Evolutionary conservation across 352 stramenopile genomes (phyloP).

Genomic region (Phytopythium ostracodes): DNA sequence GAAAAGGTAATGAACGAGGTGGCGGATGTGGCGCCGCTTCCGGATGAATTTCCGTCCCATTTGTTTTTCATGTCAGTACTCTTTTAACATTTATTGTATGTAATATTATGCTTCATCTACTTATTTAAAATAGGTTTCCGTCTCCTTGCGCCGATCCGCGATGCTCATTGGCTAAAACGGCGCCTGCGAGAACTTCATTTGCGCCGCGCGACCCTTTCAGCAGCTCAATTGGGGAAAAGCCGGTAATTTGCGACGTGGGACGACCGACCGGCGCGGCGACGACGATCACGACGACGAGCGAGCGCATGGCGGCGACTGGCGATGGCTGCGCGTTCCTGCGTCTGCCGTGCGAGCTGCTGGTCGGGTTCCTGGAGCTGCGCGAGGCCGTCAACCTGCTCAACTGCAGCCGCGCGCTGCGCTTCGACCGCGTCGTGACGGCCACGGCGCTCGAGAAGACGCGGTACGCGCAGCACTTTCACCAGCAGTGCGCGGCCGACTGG

Average conservation of each 20-base stretch:
- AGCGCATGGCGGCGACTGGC: no score
- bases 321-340: slow-evolving; percentile 11
- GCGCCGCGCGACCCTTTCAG: no score
- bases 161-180: no score
- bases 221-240: not conserved
- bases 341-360: slow-evolving; percentile 30
- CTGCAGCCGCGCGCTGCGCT: slow-evolving; percentile 27
- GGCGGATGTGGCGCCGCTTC: not conserved
- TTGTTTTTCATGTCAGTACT: not conserved
- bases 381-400: slow-evolving; percentile 48
- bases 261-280: no score
- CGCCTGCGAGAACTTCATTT: no score
- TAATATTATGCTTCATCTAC: not conserved
- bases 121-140: not conserved
- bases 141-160: not conserved
- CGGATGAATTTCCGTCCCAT: not conserved
- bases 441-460: slow-evolving; percentile 40
- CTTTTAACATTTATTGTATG: not conserved
- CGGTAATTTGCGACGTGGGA: not conserved
- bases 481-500: slow-evolving; percentile 51
- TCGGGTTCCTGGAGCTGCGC: slow-evolving; percentile 47
- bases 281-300: no score
- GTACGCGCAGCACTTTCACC: slow-evolving; percentile 49
- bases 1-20: no score
- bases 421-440: slow-evolving; percentile 35